Conservation (phyloP, 2,329 filamentous ascomycete species). For the Dactylonectria estremocensis region DNA sequence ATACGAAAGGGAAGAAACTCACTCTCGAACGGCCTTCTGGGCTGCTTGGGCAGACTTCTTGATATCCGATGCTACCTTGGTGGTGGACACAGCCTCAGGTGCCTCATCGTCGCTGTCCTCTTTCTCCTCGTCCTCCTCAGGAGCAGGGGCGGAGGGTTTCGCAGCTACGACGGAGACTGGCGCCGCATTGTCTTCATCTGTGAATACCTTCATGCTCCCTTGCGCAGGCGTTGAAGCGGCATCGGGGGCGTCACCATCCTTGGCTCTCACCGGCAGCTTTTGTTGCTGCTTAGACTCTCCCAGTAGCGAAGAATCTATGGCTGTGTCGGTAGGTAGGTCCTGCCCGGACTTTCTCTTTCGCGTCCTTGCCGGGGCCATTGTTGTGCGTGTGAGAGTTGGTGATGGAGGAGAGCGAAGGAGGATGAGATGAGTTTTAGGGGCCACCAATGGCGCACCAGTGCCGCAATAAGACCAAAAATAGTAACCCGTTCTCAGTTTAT, state of each 20-base stretch:
- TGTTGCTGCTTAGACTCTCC: slow-evolving; percentile 42
- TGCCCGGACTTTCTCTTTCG: slow-evolving; percentile 51
- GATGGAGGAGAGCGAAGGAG: slow-evolving; percentile 2
- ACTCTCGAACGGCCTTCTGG: slow-evolving; percentile 68
- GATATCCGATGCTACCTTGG: slow-evolving; percentile 62
- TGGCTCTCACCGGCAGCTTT: slow-evolving; percentile 55
- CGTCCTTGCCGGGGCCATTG: slow-evolving; percentile 45
- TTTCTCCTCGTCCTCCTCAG: slow-evolving; percentile 54
- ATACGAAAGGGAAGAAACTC: slow-evolving; percentile 43
- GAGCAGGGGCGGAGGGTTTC: slow-evolving; percentile 35
- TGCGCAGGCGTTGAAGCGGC: slow-evolving; percentile 35
- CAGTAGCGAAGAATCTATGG: slow-evolving; percentile 25
- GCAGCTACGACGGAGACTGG: slow-evolving; percentile 23
- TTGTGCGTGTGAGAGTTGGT: slow-evolving; percentile 27
- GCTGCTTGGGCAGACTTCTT: slow-evolving; percentile 63
- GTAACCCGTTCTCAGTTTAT: not conserved
- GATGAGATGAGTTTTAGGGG: slow-evolving; percentile 5
- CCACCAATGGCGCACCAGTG: not conserved
- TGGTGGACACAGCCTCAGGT: slow-evolving; percentile 72
- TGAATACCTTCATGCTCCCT: slow-evolving; percentile 54
- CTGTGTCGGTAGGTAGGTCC: slow-evolving; percentile 32
- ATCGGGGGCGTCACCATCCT: slow-evolving; percentile 44
- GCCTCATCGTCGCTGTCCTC: slow-evolving; percentile 68
- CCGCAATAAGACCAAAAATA: not conserved
- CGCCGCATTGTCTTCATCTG: slow-evolving; percentile 51